Percentiles rank a stretch among this genome's conserved stretches.
Evolutionary conservation across 768 basidiomycete species (phyloP).

Genomic region (Macrolepiota dolichaula): DNA sequence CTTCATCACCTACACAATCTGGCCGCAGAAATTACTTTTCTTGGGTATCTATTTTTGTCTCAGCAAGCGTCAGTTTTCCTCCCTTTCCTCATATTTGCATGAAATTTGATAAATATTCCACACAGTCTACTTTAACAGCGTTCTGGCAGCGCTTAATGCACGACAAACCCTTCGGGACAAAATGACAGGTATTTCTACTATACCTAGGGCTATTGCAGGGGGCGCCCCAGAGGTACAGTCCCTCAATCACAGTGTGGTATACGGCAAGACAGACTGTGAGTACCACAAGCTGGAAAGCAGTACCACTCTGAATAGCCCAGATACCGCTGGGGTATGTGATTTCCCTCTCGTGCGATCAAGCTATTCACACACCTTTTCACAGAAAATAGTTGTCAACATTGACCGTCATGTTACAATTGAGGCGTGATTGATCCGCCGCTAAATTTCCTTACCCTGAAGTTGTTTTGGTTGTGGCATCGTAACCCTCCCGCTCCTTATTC

Average conservation of each 20-base stretch:
- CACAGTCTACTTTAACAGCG: slow-evolving; percentile 20
- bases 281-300: slow-evolving; percentile 1
- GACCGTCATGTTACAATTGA: neutral
- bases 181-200: neutral
- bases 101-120: neutral
- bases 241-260: neutral
- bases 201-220: neutral
- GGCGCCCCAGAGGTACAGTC: neutral
- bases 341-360: neutral
- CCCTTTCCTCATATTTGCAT: neutral
- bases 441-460: neutral
- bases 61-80: slow-evolving; percentile 19
- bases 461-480: neutral
- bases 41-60: slow-evolving; percentile 24
- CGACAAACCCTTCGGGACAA: slow-evolving; percentile 11
- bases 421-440: too few species aligned
- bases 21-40: slow-evolving; percentile 23
- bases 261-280: neutral
- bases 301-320: neutral
- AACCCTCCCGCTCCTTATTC: neutral
- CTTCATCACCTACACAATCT: slow-evolving; percentile 22
- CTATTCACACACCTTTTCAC: neutral
- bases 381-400: neutral
- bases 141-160: slow-evolving; percentile 18
- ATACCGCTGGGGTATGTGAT: neutral